Evolutionary conservation across 352 stramenopile genomes (phyloP).

Genomic region (Phytophthora agathidicida): DNA sequence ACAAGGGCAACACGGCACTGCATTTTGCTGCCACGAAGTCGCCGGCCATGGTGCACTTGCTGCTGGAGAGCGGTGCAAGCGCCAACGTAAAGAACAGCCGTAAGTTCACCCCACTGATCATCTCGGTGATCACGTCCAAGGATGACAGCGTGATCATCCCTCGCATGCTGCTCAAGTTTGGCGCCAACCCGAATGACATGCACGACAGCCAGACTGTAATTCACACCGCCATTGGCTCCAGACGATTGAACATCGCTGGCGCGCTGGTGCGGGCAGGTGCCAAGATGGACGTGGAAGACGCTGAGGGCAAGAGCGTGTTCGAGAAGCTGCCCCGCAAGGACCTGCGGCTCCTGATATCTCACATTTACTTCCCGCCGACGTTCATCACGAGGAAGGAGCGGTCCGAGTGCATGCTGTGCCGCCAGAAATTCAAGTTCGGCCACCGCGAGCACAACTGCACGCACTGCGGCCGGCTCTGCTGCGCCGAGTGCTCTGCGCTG

Average conservation of each 20-base stretch:
- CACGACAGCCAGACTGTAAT: conserved; percentile 89
- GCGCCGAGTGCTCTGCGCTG: conserved; percentile 69
- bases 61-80: conserved; percentile 78
- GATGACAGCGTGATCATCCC: conserved; percentile 85
- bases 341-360: conserved; percentile 70
- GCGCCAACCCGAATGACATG: conserved; percentile 90
- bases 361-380: conserved; percentile 89
- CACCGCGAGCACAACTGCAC: conserved; percentile 88
- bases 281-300: conserved; percentile 89
- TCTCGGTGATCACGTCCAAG: conserved; percentile 87
- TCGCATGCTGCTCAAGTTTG: conserved; percentile 89
- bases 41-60: conserved; percentile 78
- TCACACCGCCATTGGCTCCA: conserved; percentile 77
- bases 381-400: conserved; percentile 89
- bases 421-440: conserved; percentile 89
- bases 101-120: conserved; percentile 87
- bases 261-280: conserved; percentile 81
- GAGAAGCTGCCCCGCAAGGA: conserved; percentile 83
- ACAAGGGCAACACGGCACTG: conserved; percentile 88
- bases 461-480: conserved; percentile 82
- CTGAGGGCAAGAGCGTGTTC: conserved; percentile 84
- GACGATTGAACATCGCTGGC: conserved; percentile 75
- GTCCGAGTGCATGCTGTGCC: conserved; percentile 83
- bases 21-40: conserved; percentile 90
- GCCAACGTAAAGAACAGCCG: conserved; percentile 90